Percentiles rank a stretch among this genome's conserved stretches.
These are phyloP conservation scores for Acacia confusa DNA, from an alignment of 306 rosid species.

Conservation along the genomic window DNA sequence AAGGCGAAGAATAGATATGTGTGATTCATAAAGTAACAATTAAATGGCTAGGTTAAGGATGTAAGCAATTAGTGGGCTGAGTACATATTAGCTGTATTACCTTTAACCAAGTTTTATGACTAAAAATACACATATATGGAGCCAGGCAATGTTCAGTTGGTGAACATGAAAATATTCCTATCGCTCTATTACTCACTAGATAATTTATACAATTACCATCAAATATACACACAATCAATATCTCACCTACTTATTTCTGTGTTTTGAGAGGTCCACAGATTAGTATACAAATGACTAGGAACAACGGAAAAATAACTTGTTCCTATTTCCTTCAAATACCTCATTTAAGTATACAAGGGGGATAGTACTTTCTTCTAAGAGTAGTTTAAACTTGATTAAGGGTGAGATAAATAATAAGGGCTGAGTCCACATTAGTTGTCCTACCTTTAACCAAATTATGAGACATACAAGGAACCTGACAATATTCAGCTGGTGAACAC, in stretches of 20 bases:
- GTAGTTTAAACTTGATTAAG: too few species aligned
- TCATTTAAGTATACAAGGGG: neutral
- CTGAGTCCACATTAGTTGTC: too few species aligned
- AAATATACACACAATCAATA: neutral
- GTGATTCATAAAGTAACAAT: neutral
- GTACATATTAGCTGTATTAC: neutral
- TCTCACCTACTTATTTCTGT: neutral
- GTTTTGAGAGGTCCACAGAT: neutral
- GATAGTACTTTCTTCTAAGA: too few species aligned
- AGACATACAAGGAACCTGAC: too few species aligned
- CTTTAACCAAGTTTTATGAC: neutral
- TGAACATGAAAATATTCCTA: neutral
- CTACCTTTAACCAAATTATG: too few species aligned
- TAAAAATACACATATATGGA: neutral
- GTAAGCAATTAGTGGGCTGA: neutral
- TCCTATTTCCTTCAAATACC: slow-evolving; percentile 22
- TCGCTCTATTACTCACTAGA: neutral
- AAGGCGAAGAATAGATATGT: neutral
- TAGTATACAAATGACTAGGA: neutral
- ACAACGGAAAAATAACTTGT: neutral
- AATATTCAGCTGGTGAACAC: too few species aligned
- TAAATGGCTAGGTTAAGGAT: neutral
- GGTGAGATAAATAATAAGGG: too few species aligned
- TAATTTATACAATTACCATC: neutral
- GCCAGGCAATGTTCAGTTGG: neutral